Evolutionary conservation across 2,329 filamentous ascomycete species (phyloP).

Genomic region (Colletotrichum liaoningense): DNA sequence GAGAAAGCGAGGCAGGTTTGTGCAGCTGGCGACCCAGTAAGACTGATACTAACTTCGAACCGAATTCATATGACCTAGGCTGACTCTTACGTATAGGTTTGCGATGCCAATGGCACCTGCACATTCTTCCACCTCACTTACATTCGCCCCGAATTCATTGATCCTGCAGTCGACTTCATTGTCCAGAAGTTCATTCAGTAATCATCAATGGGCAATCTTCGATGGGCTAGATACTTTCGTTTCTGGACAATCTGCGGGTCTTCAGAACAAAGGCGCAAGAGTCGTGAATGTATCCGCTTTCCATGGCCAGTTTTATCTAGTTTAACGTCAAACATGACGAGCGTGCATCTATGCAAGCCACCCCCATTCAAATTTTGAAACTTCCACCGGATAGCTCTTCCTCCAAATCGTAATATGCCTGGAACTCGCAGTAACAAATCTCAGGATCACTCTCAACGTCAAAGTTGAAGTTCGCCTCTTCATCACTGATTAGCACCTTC

Average conservation of each 20-base stretch:
- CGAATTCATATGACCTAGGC: background rate
- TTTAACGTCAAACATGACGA: too few relatives aligned
- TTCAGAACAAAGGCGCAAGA: background rate
- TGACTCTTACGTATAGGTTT: background rate
- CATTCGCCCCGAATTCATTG: background rate
- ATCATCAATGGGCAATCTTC: background rate
- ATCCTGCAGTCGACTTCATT: background rate
- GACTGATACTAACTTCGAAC: background rate
- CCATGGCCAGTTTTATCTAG: too few relatives aligned
- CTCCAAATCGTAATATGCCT: too few relatives aligned
- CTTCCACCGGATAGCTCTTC: too few relatives aligned
- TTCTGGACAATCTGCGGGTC: background rate
- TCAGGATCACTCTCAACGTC: too few relatives aligned
- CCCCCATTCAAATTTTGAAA: too few relatives aligned
- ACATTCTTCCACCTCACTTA: background rate
- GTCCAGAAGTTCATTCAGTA: background rate
- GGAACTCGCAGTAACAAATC: too few relatives aligned
- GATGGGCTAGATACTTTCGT: background rate
- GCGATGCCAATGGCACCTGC: background rate
- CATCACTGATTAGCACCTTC: too few relatives aligned
- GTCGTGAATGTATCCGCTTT: background rate
- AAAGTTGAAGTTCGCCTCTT: too few relatives aligned
- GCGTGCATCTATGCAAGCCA: too few relatives aligned
- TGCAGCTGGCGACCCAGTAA: background rate
- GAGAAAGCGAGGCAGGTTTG: background rate